Evolutionary conservation across 2,329 filamentous ascomycete genomes (phyloP), one percentile per base, ranked within the genome.

Genomic region (Dactylonectria macrodidyma): DNA sequence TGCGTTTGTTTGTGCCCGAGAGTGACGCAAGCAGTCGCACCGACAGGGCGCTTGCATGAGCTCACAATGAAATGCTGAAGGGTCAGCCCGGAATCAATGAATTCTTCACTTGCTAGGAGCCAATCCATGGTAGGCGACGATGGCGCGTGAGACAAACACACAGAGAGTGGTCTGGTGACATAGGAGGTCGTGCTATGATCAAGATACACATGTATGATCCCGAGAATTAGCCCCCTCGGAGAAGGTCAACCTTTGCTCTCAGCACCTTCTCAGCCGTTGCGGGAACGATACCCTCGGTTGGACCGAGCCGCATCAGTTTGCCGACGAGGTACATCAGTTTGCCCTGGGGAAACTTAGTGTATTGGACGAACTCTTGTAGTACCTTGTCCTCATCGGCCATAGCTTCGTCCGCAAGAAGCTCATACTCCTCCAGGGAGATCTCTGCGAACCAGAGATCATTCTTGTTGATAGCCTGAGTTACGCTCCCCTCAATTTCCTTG

Each of bases 311-410:
- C 80, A 90, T 86, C 85, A 90, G 87, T 78, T 85, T 88, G 22
- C 88, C 88, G 5, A 90, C 85, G 2, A 90, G 80, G 71, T 85
- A 90, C 87, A 89, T 89, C 52, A 90, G 82, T 78, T 89, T 90
- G 1, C 88, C 88, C 65, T 87, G 82, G 0, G 88, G 88, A 65
- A 85, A 88, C 58, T 80, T 81, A 46, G 81, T 80, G 60, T 82
- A 83, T 38, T 76, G 69, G 44, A 79, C 66, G 67, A 89, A 89
- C 71, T 85, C 83, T 51, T 73, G 75, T 62, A 89, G 68, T 1
- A 87, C 79, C 65, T 82, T 81, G 1, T 85, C 81, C 70, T 89
- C 85, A 1, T 82, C 84, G 26, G 81, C 76, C 6, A 88, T 69
- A 0, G 83, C 85, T 44, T 77, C 63, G 3, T 82, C 78, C 0